phyloP scores from a whole-genome alignment of 192 early-diverging fungal species.

The Gigaspora rosea region DNA sequence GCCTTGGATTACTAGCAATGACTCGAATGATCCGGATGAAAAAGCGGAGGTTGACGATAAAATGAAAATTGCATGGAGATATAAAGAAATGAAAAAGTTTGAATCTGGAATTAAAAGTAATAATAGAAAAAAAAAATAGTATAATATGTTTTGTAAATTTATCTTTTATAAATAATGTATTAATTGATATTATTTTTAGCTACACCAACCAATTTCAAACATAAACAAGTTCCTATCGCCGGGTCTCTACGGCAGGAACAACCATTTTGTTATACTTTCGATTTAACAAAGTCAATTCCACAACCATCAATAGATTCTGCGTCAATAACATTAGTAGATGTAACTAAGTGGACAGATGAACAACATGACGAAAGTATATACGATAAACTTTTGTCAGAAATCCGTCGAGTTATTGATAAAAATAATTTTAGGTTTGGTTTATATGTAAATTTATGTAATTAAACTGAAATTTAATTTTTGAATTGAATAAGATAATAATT shows the following conservation, averaged over 20 bases:
- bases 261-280: slow-evolving; percentile 82
- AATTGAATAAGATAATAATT: not conserved
- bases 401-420: slow-evolving; percentile 62
- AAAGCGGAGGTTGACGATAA: slow-evolving; percentile 49
- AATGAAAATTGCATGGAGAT: slow-evolving; percentile 95
- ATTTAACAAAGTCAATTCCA: slow-evolving; percentile 78
- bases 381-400: slow-evolving; percentile 41
- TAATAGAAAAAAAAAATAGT: slow-evolving; percentile 39
- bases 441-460: not conserved
- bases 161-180: not conserved
- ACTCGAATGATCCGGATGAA: slow-evolving; percentile 44
- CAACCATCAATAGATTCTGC: slow-evolving; percentile 59
- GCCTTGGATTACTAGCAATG: slow-evolving; percentile 63
- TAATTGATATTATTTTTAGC: not conserved
- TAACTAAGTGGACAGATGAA: slow-evolving; percentile 32
- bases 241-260: slow-evolving; percentile 33
- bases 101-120: slow-evolving; percentile 35
- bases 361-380: slow-evolving; percentile 38
- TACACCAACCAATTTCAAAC: not conserved
- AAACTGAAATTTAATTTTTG: not conserved
- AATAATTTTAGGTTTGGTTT: slow-evolving; percentile 39
- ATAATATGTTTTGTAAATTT: not conserved
- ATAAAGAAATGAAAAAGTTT: slow-evolving; percentile 78
- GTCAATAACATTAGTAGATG: slow-evolving; percentile 46
- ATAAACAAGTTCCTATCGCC: not conserved